Conservation (phyloP, 2,329 filamentous ascomycete genomes). For the Diaporthe nobilis region DNA sequence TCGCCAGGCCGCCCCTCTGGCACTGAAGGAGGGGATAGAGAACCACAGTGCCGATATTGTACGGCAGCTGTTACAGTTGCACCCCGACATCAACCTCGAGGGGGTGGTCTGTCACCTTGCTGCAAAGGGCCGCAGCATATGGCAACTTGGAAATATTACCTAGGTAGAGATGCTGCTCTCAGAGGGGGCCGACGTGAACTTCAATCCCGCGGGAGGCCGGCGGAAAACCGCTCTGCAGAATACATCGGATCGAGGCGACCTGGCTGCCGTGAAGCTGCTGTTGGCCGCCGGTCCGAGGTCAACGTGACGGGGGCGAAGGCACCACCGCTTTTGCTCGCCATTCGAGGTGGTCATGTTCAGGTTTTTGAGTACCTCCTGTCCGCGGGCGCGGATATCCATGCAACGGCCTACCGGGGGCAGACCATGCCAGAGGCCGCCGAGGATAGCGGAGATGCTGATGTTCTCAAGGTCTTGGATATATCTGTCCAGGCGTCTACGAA, state of each 20-base stretch:
- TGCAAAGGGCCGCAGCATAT: background rate
- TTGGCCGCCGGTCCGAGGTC: conserved; percentile 1
- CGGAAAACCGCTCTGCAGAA: background rate
- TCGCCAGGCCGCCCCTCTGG: background rate
- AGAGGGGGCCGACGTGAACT: background rate
- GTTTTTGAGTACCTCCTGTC: background rate
- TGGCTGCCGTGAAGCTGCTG: background rate
- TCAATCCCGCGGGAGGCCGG: background rate
- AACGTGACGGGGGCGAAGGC: background rate
- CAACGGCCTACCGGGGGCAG: background rate
- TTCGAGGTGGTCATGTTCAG: background rate
- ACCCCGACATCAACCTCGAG: background rate
- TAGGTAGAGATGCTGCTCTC: background rate
- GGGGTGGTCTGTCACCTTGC: background rate
- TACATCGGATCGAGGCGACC: background rate
- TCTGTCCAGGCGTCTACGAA: background rate
- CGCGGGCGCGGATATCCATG: background rate
- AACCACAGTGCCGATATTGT: background rate
- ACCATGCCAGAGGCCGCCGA: conserved; percentile 6
- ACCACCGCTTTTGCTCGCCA: background rate
- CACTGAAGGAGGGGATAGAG: background rate
- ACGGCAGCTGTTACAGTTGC: background rate
- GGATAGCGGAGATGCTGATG: background rate
- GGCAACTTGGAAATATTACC: background rate
- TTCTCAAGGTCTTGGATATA: background rate